Percentiles rank a stretch among this genome's conserved stretches.
Evolutionary conservation across 108 stramenopile genomes (phyloP).

Genomic region (Chaetoceros muelleri): DNA sequence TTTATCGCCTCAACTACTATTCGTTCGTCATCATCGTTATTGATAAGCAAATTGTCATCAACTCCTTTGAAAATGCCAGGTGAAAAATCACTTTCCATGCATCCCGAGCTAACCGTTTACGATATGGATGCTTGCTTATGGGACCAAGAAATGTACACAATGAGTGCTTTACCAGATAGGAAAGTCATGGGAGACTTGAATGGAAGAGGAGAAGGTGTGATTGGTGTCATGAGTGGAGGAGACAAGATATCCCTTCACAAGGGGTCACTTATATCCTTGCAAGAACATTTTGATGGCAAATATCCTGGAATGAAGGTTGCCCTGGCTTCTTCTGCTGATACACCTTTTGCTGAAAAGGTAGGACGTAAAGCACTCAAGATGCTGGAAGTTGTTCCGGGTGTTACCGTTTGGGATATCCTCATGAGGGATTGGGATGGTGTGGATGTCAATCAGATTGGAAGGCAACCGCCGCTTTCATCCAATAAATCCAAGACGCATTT

Average conservation of each 20-base stretch:
- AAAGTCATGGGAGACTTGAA: slow-evolving; percentile 57
- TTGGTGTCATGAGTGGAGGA: slow-evolving; percentile 55
- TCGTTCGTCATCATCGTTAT: no score
- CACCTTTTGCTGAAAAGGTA: slow-evolving; percentile 59
- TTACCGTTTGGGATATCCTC: slow-evolving; percentile 70
- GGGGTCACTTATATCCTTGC: slow-evolving; percentile 59
- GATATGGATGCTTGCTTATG: slow-evolving; percentile 87
- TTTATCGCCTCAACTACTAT: no score
- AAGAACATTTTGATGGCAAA: slow-evolving; percentile 43
- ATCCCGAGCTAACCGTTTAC: slow-evolving; percentile 64
- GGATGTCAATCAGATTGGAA: slow-evolving; percentile 84
- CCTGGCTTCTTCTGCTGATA: slow-evolving; percentile 75
- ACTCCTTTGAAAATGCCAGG: no score
- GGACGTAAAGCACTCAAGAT: slow-evolving; percentile 67
- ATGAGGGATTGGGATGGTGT: slow-evolving; percentile 66
- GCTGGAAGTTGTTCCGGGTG: slow-evolving; percentile 71
- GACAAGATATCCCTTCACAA: slow-evolving; percentile 56
- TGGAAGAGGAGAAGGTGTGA: slow-evolving; percentile 67
- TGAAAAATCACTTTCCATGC: no score
- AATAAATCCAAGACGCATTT: slow-evolving; percentile 85
- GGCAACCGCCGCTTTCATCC: slow-evolving; percentile 58
- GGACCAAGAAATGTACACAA: slow-evolving; percentile 87
- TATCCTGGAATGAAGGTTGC: slow-evolving; percentile 73
- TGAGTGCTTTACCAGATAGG: slow-evolving; percentile 37
- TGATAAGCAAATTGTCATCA: no score